Evolutionary conservation across 2,329 filamentous ascomycete genomes (phyloP).

Genomic region (Claviceps quebecensis): DNA sequence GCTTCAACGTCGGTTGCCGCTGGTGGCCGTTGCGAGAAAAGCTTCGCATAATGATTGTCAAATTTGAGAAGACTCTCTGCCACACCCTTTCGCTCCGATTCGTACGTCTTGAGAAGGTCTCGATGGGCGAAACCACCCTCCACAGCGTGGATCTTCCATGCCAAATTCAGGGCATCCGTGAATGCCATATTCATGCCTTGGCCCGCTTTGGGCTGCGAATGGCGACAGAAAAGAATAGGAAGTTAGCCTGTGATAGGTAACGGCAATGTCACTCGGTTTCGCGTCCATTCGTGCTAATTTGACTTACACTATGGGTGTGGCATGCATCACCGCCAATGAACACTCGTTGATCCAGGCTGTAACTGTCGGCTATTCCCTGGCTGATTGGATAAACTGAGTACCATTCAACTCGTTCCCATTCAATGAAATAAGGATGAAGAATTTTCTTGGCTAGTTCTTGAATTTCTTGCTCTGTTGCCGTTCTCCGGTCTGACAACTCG

Average conservation of each 20-base stretch:
- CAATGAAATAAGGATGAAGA: constrained; percentile 50
- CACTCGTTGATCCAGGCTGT: constrained; percentile 53
- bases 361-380: constrained; percentile 55
- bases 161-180: constrained; percentile 72
- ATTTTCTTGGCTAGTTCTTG: constrained; percentile 52
- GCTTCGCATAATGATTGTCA: constrained; percentile 76
- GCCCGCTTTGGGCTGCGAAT: constrained; percentile 55
- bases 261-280: not conserved
- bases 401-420: constrained; percentile 57
- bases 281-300: not conserved
- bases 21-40: constrained; percentile 70
- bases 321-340: constrained; percentile 69
- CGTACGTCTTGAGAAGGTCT: constrained; percentile 68
- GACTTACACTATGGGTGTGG: constrained; percentile 58
- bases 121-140: constrained; percentile 68
- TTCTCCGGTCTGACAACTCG: constrained; percentile 47
- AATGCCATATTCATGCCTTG: constrained; percentile 74
- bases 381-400: constrained; percentile 67
- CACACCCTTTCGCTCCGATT: constrained; percentile 70
- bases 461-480: constrained; percentile 49
- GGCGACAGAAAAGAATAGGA: not conserved
- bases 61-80: constrained; percentile 77
- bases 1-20: constrained; percentile 58
- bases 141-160: constrained; percentile 92
- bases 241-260: not conserved